Conservation (phyloP, 176 grass and related monocot species). For the maize (Zea mays) region Zm-B73-REFERENCE-NAM-5.0 NC_050099.1:186359501-186360000, state of each 20-base stretch:
- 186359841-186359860: too few relatives aligned
- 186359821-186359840: too few relatives aligned
- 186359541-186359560: not conserved
- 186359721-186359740: not conserved
- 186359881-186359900: not conserved
- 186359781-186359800: too few relatives aligned
- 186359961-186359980: not conserved
- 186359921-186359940: not conserved
- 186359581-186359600: not conserved
- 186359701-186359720: constrained; percentile 24
- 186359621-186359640: not conserved
- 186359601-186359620: not conserved
- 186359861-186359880: too few relatives aligned
- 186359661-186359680: not conserved
- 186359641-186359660: too few relatives aligned
- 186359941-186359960: not conserved
- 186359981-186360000: not conserved
- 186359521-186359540: not conserved
- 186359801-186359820: too few relatives aligned
- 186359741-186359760: not conserved
- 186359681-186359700: constrained; percentile 1
- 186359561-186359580: not conserved
- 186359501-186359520: too few relatives aligned
- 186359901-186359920: not conserved
- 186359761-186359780: too few relatives aligned